These are phyloP conservation scores for Yarrowia deformans DNA, from an alignment of 805 yeast genomes.

Conservation along the genomic window DNA sequence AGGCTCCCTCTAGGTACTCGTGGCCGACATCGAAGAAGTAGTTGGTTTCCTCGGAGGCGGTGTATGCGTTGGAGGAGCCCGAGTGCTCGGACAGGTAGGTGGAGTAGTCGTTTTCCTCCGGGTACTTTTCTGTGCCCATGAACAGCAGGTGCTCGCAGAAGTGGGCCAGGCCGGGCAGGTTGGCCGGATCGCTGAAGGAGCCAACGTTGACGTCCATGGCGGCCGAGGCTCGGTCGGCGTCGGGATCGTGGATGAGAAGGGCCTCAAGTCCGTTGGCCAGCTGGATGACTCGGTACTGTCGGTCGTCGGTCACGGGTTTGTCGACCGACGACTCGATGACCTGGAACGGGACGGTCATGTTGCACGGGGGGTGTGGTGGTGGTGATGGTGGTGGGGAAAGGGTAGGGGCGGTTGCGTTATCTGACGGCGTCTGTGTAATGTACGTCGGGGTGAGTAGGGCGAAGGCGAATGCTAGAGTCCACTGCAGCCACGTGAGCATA, in stretches of 20 bases:
- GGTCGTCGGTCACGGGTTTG: conserved; percentile 64
- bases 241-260: conserved; percentile 77
- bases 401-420: conserved; percentile 2
- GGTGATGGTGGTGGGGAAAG: not conserved
- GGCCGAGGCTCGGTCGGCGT: conserved; percentile 67
- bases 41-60: conserved; percentile 87
- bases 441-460: conserved; percentile 12
- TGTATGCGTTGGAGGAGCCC: conserved; percentile 91
- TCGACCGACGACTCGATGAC: conserved; percentile 51
- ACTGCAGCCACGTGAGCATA: conserved; percentile 38
- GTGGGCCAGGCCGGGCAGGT: conserved; percentile 84
- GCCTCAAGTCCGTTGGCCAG: conserved; percentile 74
- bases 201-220: conserved; percentile 82
- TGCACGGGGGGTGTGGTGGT: conserved; percentile 2
- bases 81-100: conserved; percentile 81
- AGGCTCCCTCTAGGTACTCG: conserved; percentile 80
- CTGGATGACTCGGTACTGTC: conserved; percentile 71
- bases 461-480: conserved; percentile 6
- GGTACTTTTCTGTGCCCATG: conserved; percentile 81
- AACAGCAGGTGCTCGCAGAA: conserved; percentile 84
- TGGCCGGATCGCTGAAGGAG: conserved; percentile 76
- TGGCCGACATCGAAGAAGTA: conserved; percentile 86
- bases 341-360: conserved; percentile 35
- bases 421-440: not conserved
- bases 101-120: conserved; percentile 75